A percentile compares a stretch with the other conserved stretches of the same genome.
Conservation (phyloP, 371 early-diverging fungal species). For the Sporodiniella umbellata region DNA sequence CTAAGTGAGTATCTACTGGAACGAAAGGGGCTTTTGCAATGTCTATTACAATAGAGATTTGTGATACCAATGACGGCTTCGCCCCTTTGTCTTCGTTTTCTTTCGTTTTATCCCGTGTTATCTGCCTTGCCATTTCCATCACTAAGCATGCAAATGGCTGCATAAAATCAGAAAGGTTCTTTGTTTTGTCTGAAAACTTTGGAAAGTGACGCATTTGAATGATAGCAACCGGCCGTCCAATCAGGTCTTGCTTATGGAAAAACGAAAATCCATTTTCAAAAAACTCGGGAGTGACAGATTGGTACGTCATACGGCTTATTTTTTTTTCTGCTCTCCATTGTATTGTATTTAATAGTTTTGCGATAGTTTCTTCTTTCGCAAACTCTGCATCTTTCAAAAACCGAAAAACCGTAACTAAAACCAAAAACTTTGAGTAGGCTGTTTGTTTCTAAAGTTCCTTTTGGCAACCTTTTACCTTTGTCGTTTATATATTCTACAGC, state of each 20-base stretch:
- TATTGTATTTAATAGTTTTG: conserved; percentile 35
- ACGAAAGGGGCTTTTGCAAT: conserved; percentile 44
- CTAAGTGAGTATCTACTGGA: conserved; percentile 34
- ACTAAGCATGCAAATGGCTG: conserved; percentile 44
- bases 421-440: background rate
- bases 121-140: conserved; percentile 45
- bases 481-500: conserved; percentile 26
- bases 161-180: conserved; percentile 28
- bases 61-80: conserved; percentile 24
- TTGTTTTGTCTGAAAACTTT: conserved; percentile 31
- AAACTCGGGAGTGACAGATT: conserved; percentile 29
- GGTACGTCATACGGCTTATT: conserved; percentile 23
- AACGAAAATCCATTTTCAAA: conserved; percentile 37
- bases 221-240: conserved; percentile 41
- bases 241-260: conserved; percentile 39
- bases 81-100: conserved; percentile 15
- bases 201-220: conserved; percentile 45
- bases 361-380: conserved; percentile 6
- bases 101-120: conserved; percentile 34
- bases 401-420: conserved; percentile 21
- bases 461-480: conserved; percentile 20
- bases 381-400: conserved; percentile 23
- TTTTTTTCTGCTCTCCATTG: conserved; percentile 35
- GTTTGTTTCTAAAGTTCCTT: background rate
- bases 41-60: conserved; percentile 42